Conservation (phyloP, 2,329 filamentous ascomycete species). For the Aspergillus jensenii region DNA sequence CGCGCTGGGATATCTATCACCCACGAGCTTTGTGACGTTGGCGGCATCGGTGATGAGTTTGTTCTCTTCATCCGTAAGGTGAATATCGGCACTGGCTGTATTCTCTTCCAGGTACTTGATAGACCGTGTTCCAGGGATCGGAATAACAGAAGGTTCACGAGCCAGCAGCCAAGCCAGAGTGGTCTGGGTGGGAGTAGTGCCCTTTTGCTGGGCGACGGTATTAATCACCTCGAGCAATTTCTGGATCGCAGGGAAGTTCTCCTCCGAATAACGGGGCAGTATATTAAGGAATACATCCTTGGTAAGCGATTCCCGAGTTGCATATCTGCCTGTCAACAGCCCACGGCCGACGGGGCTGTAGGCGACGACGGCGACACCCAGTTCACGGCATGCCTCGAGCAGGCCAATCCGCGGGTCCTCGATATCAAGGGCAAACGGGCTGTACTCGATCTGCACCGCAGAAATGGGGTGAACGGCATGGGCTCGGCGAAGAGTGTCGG, state of each 20-base stretch:
- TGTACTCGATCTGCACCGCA: slow-evolving; percentile 56
- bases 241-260: slow-evolving; percentile 58
- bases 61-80: not conserved
- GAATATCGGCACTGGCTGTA: not conserved
- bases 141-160: slow-evolving; percentile 61
- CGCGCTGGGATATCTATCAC: not conserved
- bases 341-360: slow-evolving; percentile 47
- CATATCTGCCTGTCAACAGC: slow-evolving; percentile 45
- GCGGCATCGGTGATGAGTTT: not conserved
- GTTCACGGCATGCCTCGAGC: slow-evolving; percentile 28
- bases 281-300: slow-evolving; percentile 47
- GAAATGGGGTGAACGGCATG: slow-evolving; percentile 49
- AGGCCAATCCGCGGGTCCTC: slow-evolving; percentile 35
- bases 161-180: slow-evolving; percentile 63
- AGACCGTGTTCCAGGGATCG: slow-evolving; percentile 55
- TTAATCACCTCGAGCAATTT: slow-evolving; percentile 52
- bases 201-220: slow-evolving; percentile 54
- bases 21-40: not conserved
- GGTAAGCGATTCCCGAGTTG: slow-evolving; percentile 35
- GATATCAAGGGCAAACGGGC: slow-evolving; percentile 50
- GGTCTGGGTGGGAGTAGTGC: slow-evolving; percentile 55
- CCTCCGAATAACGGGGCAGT: slow-evolving; percentile 51
- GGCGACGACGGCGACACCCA: slow-evolving; percentile 42
- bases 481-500: slow-evolving; percentile 53
- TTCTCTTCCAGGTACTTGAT: slow-evolving; percentile 3